Evolutionary conservation across 495 filamentous ascomycete species (phyloP).

Genomic region (Aspergillus funiculosus): DNA sequence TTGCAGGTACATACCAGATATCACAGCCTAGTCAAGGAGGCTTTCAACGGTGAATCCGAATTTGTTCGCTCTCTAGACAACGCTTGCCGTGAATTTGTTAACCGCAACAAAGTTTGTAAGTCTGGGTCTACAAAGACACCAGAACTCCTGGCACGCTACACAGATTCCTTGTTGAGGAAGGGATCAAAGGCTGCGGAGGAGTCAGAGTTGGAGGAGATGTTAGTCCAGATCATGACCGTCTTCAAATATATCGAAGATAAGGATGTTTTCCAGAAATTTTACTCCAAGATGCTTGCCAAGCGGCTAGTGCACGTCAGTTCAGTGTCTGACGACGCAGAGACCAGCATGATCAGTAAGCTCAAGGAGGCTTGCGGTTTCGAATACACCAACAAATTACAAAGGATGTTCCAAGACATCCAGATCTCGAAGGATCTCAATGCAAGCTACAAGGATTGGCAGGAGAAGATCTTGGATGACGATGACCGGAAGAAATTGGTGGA

Average conservation of each 20-base stretch:
- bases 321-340: slow-evolving; percentile 94
- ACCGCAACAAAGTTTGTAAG: slow-evolving; percentile 92
- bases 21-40: slow-evolving; percentile 80
- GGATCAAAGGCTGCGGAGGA: slow-evolving; percentile 87
- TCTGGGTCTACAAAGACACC: slow-evolving; percentile 87
- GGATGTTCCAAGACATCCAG: slow-evolving; percentile 99
- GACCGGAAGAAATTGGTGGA: slow-evolving; percentile 60
- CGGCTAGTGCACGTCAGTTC: slow-evolving; percentile 91
- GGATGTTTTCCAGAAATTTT: slow-evolving; percentile 99
- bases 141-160: slow-evolving; percentile 90
- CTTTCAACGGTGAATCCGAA: slow-evolving; percentile 92
- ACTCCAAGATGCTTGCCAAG: slow-evolving; percentile 92
- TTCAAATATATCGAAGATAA: slow-evolving; percentile 99
- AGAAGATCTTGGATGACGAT: slow-evolving; percentile 55
- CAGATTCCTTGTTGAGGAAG: slow-evolving; percentile 91
- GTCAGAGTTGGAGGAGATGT: slow-evolving; percentile 80
- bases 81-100: slow-evolving; percentile 96
- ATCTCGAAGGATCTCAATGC: slow-evolving; percentile 95
- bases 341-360: slow-evolving; percentile 98
- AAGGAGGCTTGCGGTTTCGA: slow-evolving; percentile 99
- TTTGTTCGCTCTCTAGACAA: slow-evolving; percentile 96
- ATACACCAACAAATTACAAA: slow-evolving; percentile 98
- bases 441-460: slow-evolving; percentile 67
- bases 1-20: slow-evolving; percentile 93
- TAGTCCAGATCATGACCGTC: slow-evolving; percentile 97